phyloP scores from a whole-genome alignment of 2,329 filamentous ascomycete species.

The Pseudopyrenochaeta lycopersici region DNA sequence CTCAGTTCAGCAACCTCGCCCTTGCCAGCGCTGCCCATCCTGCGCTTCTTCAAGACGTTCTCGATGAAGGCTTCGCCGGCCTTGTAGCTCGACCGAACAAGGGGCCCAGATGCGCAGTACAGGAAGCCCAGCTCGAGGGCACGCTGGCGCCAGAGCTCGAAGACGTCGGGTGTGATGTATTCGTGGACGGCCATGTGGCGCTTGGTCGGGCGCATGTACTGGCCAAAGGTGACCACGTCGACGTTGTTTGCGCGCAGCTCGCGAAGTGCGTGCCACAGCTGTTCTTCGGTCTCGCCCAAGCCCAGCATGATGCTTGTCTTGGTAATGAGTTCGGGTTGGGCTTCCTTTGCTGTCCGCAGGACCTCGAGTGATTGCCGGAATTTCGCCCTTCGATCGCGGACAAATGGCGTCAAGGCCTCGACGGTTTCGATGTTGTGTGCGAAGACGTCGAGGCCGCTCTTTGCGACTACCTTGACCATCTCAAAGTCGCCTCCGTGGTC shows the following conservation, averaged over 20 bases:
- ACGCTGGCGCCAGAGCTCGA: slow-evolving; percentile 89
- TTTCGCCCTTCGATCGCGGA: slow-evolving; percentile 87
- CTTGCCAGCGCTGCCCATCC: slow-evolving; percentile 21
- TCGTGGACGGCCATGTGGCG: slow-evolving; percentile 96
- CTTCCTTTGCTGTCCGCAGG: slow-evolving; percentile 80
- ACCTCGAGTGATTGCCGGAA: slow-evolving; percentile 88
- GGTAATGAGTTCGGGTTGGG: slow-evolving; percentile 83
- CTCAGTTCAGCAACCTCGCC: slow-evolving; percentile 17
- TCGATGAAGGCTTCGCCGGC: slow-evolving; percentile 98
- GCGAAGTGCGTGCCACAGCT: slow-evolving; percentile 80
- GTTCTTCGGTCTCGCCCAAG: slow-evolving; percentile 87
- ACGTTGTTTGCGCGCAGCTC: slow-evolving; percentile 83
- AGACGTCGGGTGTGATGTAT: slow-evolving; percentile 90
- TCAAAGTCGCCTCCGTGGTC: slow-evolving; percentile 87
- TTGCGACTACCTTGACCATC: slow-evolving; percentile 84
- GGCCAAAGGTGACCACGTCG: slow-evolving; percentile 98
- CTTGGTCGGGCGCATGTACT: slow-evolving; percentile 99
- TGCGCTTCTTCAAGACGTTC: slow-evolving; percentile 86
- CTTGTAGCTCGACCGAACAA: slow-evolving; percentile 96
- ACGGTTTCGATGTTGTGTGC: slow-evolving; percentile 98
- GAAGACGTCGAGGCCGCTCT: slow-evolving; percentile 92
- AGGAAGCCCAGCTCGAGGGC: slow-evolving; percentile 95
- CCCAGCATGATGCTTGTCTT: slow-evolving; percentile 99
- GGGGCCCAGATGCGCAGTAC: slow-evolving; percentile 91
- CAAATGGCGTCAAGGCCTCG: slow-evolving; percentile 86